A percentile compares a stretch with the other conserved stretches of the same genome.
Evolutionary conservation across 371 early-diverging fungal genomes (phyloP).

Genomic region (Haplosporangium sp.): DNA sequence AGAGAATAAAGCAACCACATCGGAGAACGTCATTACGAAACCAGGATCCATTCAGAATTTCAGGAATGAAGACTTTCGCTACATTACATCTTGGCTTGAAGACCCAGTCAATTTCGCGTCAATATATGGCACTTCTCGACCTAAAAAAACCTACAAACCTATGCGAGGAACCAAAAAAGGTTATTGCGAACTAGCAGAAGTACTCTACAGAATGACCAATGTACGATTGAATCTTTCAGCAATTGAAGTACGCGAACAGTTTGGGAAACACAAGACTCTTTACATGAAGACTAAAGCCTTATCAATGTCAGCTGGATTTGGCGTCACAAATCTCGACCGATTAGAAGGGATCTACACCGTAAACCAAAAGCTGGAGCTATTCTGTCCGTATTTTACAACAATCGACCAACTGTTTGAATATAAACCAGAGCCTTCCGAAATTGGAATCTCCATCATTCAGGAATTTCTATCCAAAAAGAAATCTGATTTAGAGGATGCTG

Average conservation of each 20-base stretch:
- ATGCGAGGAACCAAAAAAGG: not conserved
- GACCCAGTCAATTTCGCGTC: not conserved
- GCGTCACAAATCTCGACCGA: not conserved
- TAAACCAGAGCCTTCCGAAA: not conserved
- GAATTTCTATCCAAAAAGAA: too few species aligned
- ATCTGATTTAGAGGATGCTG: not conserved
- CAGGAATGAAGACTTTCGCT: not conserved
- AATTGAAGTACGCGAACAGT: not conserved
- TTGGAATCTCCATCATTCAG: not conserved
- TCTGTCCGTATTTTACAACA: not conserved
- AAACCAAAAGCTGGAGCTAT: not conserved
- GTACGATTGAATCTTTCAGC: not conserved
- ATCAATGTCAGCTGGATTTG: not conserved
- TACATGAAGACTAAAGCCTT: not conserved
- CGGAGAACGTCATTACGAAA: too few species aligned
- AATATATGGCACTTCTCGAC: not conserved
- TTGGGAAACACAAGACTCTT: not conserved
- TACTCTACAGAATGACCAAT: conserved; percentile 1
- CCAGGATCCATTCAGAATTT: not conserved
- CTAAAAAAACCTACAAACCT: not conserved
- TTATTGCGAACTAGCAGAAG: not conserved
- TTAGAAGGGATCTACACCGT: not conserved
- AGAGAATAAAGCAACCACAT: too few species aligned
- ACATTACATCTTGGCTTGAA: not conserved
- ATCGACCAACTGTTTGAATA: not conserved